phyloP scores from a whole-genome alignment of 305 asterid species.

The Fraxinus baroniana region DNA sequence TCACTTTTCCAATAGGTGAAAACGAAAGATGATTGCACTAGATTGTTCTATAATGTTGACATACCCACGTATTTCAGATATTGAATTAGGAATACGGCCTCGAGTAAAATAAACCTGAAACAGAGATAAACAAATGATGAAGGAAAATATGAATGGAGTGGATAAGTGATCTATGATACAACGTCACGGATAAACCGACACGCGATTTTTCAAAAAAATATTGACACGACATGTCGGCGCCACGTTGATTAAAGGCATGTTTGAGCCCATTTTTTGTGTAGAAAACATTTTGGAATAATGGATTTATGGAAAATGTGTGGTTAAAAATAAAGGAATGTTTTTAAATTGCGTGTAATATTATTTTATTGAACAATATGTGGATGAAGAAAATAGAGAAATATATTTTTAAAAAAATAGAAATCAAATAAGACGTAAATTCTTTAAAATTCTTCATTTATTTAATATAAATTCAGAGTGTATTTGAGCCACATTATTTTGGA shows the following conservation, averaged over 20 bases:
- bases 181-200: neutral
- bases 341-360: neutral
- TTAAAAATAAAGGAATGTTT: too few species aligned
- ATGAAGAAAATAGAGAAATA: neutral
- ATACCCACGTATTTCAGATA: conserved; percentile 76
- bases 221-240: neutral
- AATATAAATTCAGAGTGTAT: too few species aligned
- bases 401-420: too few species aligned
- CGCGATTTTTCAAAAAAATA: too few species aligned
- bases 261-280: neutral
- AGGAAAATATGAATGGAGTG: neutral
- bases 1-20: conserved; percentile 4
- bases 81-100: conserved; percentile 53
- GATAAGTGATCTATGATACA: neutral
- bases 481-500: too few species aligned
- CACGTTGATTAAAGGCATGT: neutral
- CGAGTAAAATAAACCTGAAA: conserved; percentile 69
- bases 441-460: too few species aligned
- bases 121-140: neutral
- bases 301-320: neutral
- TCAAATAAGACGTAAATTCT: neutral
- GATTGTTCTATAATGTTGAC: neutral
- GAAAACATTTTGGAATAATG: neutral
- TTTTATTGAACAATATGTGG: neutral
- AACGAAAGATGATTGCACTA: neutral